These are phyloP conservation scores for Russula griseocarnosa DNA, from an alignment of 768 basidiomycete species.

Conservation along the genomic window DNA sequence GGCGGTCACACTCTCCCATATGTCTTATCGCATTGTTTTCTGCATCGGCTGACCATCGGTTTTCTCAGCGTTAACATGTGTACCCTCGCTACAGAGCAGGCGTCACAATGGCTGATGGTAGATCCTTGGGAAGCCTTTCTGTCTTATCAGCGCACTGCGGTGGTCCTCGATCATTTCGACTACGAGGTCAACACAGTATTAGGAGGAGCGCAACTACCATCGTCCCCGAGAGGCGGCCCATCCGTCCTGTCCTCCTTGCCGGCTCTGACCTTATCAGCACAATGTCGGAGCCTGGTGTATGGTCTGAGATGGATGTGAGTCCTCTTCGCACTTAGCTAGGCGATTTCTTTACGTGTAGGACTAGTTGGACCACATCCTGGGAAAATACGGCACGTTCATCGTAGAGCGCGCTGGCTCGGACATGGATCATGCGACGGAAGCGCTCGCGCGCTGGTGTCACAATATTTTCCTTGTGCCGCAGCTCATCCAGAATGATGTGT, in stretches of 20 bases:
- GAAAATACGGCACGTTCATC: slow-evolving; percentile 90
- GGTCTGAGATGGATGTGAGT: slow-evolving; percentile 91
- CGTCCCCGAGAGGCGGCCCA: slow-evolving; percentile 71
- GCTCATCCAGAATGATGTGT: slow-evolving; percentile 95
- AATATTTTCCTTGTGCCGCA: slow-evolving; percentile 75
- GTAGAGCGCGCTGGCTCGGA: slow-evolving; percentile 91
- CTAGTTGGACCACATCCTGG: slow-evolving; percentile 93
- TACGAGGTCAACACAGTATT: slow-evolving; percentile 84
- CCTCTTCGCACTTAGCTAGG: slow-evolving; percentile 15
- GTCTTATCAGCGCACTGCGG: slow-evolving; percentile 90
- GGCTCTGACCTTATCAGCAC: slow-evolving; percentile 98
- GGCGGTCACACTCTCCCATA: neutral
- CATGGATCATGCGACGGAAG: slow-evolving; percentile 27
- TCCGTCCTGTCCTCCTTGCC: slow-evolving; percentile 89
- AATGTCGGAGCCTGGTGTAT: slow-evolving; percentile 98
- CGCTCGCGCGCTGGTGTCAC: slow-evolving; percentile 31
- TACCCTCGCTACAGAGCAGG: slow-evolving; percentile 83
- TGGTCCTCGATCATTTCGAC: slow-evolving; percentile 97
- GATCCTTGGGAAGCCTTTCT: slow-evolving; percentile 98
- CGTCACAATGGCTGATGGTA: slow-evolving; percentile 93
- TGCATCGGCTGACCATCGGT: neutral
- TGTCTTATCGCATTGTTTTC: neutral
- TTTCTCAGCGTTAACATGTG: slow-evolving; percentile 74
- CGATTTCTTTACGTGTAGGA: slow-evolving; percentile 18
- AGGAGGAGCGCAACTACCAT: slow-evolving; percentile 71